These are phyloP conservation scores for Hura crepitans DNA, from an alignment of 441 rosid genomes.

Conservation along the genomic window DNA sequence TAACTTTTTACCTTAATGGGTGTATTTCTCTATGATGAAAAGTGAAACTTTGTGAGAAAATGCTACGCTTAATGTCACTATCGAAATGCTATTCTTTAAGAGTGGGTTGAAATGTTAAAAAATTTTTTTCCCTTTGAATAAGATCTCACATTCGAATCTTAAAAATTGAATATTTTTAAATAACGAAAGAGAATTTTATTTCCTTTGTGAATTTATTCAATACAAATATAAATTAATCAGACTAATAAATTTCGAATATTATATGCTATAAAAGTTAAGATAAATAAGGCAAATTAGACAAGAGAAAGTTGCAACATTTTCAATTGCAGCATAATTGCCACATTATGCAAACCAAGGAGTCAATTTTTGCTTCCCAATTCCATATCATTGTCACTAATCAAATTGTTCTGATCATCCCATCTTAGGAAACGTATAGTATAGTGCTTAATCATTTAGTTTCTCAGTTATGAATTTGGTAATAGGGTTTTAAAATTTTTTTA, in stretches of 20 bases:
- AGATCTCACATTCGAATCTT: too few relatives aligned
- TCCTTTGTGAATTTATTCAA: too few relatives aligned
- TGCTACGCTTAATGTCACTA: too few relatives aligned
- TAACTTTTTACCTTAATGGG: not conserved
- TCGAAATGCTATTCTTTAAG: too few relatives aligned
- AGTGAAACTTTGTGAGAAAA: slow-evolving; percentile 8
- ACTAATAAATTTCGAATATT: too few relatives aligned
- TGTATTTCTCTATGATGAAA: not conserved
- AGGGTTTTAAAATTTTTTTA: too few relatives aligned
- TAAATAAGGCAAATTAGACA: slow-evolving; percentile 15
- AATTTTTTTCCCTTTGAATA: too few relatives aligned
- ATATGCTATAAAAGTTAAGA: slow-evolving; percentile 9
- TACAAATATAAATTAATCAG: too few relatives aligned
- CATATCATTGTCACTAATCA: not conserved
- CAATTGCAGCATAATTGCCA: slow-evolving; percentile 3
- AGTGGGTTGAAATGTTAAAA: too few relatives aligned
- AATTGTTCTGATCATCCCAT: not conserved
- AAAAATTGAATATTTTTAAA: too few relatives aligned
- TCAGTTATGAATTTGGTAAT: too few relatives aligned
- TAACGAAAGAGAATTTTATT: too few relatives aligned
- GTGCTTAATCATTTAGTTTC: not conserved
- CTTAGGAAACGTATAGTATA: not conserved
- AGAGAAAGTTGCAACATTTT: not conserved
- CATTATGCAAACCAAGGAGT: not conserved
- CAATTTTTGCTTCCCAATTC: slow-evolving; percentile 5